These are phyloP conservation scores for Telfairia occidentalis DNA, from an alignment of 331 rosid species.

Conservation along the genomic window DNA sequence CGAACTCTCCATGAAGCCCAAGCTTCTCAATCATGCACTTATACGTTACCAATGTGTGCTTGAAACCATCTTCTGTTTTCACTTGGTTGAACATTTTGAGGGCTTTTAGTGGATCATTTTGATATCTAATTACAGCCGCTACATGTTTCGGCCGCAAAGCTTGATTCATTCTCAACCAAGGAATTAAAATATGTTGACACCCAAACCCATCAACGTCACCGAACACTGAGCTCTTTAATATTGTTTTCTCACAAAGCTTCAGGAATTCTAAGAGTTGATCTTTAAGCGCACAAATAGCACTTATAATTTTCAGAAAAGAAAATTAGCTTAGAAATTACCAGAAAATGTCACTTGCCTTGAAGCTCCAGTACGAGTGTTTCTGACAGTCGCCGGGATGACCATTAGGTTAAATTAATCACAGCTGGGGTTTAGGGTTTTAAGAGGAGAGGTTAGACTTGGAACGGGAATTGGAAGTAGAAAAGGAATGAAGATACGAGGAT, in stretches of 20 bases:
- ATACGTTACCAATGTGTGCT: conserved; percentile 56
- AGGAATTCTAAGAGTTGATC: not conserved
- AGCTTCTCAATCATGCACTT: conserved; percentile 70
- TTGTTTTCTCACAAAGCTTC: not conserved
- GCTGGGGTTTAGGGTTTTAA: not conserved
- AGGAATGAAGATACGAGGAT: not conserved
- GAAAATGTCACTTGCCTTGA: not conserved
- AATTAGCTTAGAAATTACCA: not conserved
- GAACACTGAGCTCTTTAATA: not conserved
- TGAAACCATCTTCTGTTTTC: conserved; percentile 60
- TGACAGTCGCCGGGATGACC: not conserved
- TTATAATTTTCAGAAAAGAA: not conserved
- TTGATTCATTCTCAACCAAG: conserved; percentile 33
- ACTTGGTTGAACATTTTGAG: conserved; percentile 61
- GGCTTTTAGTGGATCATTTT: conserved; percentile 67
- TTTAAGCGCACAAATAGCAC: not conserved
- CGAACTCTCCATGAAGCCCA: conserved; percentile 58
- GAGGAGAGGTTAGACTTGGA: not conserved
- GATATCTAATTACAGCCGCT: conserved; percentile 46
- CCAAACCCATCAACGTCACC: not conserved
- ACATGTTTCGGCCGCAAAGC: conserved; percentile 68
- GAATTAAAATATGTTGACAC: not conserved
- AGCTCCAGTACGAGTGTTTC: not conserved
- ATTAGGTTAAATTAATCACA: not conserved
- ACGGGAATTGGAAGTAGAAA: not conserved